Evolutionary conservation across 768 basidiomycete species (phyloP).

Genomic region (Pisolithus marmoratus): DNA sequence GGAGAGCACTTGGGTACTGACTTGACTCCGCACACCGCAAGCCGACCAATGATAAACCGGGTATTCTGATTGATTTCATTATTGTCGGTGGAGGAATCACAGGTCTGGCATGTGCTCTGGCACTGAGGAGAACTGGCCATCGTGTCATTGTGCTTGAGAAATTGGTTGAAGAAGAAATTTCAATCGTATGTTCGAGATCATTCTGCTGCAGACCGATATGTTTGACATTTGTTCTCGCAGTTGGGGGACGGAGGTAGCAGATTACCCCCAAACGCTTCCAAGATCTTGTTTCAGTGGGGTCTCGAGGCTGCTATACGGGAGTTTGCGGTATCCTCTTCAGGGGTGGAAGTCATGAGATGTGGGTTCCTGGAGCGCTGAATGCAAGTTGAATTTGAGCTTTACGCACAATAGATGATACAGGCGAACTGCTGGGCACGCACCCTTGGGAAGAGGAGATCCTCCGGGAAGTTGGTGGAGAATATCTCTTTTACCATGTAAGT

Average conservation of each 20-base stretch:
- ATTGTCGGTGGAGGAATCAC: conserved; percentile 49
- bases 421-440: conserved; percentile 39
- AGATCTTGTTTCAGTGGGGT: conserved; percentile 52
- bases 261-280: conserved; percentile 55
- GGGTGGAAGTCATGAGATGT: conserved; percentile 24
- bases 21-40: not conserved
- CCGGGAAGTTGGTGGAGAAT: conserved; percentile 43
- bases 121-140: conserved; percentile 54
- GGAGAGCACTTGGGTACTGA: not conserved
- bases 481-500: conserved; percentile 44
- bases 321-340: conserved; percentile 20
- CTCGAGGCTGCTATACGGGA: conserved; percentile 38
- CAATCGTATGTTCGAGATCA: conserved; percentile 22
- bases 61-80: conserved; percentile 32
- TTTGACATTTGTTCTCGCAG: conserved; percentile 14
- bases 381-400: conserved; percentile 1
- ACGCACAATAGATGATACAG: conserved; percentile 35
- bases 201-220: not conserved
- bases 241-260: conserved; percentile 35
- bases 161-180: conserved; percentile 33
- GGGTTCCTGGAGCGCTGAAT: conserved; percentile 3
- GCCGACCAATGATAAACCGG: conserved; percentile 9
- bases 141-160: conserved; percentile 54
- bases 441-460: conserved; percentile 45
- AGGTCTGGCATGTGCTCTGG: conserved; percentile 52